Evolutionary conservation across 2,329 filamentous ascomycete genomes (phyloP).

Genomic region (Hirsutella minnesotensis): DNA sequence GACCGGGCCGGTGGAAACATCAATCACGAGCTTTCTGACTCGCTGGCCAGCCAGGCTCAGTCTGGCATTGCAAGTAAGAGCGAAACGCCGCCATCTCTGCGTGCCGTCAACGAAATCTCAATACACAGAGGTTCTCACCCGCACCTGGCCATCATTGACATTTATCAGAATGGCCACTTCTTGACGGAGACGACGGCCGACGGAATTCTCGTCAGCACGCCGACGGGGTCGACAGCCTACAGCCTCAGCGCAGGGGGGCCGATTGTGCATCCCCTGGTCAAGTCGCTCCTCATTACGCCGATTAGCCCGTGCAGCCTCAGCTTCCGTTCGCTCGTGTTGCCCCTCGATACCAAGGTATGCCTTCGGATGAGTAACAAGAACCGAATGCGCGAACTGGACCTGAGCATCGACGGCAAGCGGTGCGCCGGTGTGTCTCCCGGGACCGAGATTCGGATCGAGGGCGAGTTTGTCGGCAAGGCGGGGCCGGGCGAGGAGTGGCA

Average conservation of each 20-base stretch:
- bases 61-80: constrained; percentile 24
- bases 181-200: constrained; percentile 91
- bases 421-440: constrained; percentile 58
- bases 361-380: constrained; percentile 74
- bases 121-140: constrained; percentile 85
- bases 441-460: constrained; percentile 79
- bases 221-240: constrained; percentile 92
- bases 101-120: constrained; percentile 89
- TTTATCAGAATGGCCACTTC: constrained; percentile 79
- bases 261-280: constrained; percentile 88
- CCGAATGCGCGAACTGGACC: constrained; percentile 61
- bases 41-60: constrained; percentile 33
- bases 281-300: constrained; percentile 78
- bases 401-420: constrained; percentile 67
- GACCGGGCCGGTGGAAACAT: constrained; percentile 53
- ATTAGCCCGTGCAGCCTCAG: constrained; percentile 88
- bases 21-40: constrained; percentile 33
- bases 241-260: constrained; percentile 84
- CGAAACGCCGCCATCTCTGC: constrained; percentile 31
- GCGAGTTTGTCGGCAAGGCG: constrained; percentile 56
- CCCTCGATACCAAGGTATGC: constrained; percentile 72
- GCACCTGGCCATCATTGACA: constrained; percentile 83
- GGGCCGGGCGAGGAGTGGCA: constrained; percentile 39
- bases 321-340: constrained; percentile 83
- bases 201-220: constrained; percentile 87